phyloP scores from a whole-genome alignment of 2,329 filamentous ascomycete genomes.

The Chalara sp. region DNA sequence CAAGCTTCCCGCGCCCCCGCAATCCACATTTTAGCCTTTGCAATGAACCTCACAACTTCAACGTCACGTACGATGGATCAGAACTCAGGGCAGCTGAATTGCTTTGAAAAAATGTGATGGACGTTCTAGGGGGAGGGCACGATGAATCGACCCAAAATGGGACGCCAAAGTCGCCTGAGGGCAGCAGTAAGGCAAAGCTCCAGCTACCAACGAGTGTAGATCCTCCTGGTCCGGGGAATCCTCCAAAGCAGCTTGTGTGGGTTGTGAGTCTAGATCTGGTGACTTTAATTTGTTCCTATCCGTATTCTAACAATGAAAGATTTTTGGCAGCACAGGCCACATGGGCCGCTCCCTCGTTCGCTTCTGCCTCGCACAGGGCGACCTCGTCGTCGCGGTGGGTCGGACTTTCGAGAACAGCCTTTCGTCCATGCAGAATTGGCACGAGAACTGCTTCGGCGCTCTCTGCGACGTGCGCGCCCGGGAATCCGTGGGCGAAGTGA shows the following conservation, averaged over 20 bases:
- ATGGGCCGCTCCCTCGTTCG: conserved; percentile 90
- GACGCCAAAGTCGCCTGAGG: conserved; percentile 1
- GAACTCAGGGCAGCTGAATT: too few species aligned
- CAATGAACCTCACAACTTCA: too few species aligned
- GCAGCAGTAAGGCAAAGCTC: conserved; percentile 34
- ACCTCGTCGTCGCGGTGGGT: conserved; percentile 81
- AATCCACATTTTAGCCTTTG: too few species aligned
- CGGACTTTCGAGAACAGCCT: conserved; percentile 70
- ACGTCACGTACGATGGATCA: too few species aligned
- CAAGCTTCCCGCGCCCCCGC: too few species aligned
- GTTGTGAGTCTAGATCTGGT: conserved; percentile 53
- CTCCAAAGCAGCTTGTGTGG: conserved; percentile 76
- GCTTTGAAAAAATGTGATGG: conserved; percentile 12
- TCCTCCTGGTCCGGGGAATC: conserved; percentile 65
- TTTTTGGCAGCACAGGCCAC: conserved; percentile 96
- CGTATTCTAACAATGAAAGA: conserved; percentile 41
- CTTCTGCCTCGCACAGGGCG: conserved; percentile 69
- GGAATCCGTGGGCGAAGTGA: conserved; percentile 66
- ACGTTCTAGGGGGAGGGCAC: conserved; percentile 11
- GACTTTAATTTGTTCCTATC: not conserved
- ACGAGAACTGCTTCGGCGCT: conserved; percentile 67
- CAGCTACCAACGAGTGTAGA: conserved; percentile 79
- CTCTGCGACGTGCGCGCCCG: conserved; percentile 85
- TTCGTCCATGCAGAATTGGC: conserved; percentile 64
- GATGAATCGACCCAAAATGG: not conserved